Conservation (phyloP, 2,329 filamentous ascomycete species). For the Alternaria angustiovoidea region DNA sequence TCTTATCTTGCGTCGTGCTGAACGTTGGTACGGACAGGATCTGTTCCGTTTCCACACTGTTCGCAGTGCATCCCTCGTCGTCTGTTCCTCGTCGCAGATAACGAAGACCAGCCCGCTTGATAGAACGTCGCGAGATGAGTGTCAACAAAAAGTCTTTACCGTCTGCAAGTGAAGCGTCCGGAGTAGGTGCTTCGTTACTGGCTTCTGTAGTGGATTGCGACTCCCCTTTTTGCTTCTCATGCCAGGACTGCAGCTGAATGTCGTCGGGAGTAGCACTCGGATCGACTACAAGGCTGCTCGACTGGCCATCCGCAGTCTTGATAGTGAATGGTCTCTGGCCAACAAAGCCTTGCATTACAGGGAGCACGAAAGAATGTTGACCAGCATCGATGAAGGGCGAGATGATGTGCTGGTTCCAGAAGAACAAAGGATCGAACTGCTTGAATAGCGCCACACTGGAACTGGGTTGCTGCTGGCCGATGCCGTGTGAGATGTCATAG, state of each 20-base stretch:
- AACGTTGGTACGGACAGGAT: slow-evolving; percentile 78
- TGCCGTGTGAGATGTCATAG: slow-evolving; percentile 81
- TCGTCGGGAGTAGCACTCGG: slow-evolving; percentile 45
- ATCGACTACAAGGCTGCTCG: slow-evolving; percentile 47
- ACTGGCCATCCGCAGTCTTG: slow-evolving; percentile 57
- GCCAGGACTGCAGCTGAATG: slow-evolving; percentile 45
- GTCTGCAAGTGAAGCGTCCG: slow-evolving; percentile 45
- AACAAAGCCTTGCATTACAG: slow-evolving; percentile 92
- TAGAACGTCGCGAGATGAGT: slow-evolving; percentile 86
- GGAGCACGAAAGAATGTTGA: slow-evolving; percentile 75
- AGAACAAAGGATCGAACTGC: slow-evolving; percentile 79
- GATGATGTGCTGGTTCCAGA: slow-evolving; percentile 87
- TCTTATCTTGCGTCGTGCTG: slow-evolving; percentile 64
- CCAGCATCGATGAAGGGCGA: slow-evolving; percentile 77
- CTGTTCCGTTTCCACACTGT: slow-evolving; percentile 94
- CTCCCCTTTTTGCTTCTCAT: slow-evolving; percentile 39
- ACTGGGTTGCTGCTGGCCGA: slow-evolving; percentile 53
- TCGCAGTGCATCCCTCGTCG: slow-evolving; percentile 86
- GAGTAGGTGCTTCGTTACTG: slow-evolving; percentile 25
- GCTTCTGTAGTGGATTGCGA: slow-evolving; percentile 27
- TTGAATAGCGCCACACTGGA: slow-evolving; percentile 71
- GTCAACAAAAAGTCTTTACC: slow-evolving; percentile 76
- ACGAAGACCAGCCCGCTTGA: slow-evolving; percentile 83
- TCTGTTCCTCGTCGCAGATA: slow-evolving; percentile 92
- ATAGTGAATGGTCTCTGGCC: slow-evolving; percentile 84